Evolutionary conservation across 2,329 filamentous ascomycete genomes (phyloP).

Genomic region (Macrophomina tecta): DNA sequence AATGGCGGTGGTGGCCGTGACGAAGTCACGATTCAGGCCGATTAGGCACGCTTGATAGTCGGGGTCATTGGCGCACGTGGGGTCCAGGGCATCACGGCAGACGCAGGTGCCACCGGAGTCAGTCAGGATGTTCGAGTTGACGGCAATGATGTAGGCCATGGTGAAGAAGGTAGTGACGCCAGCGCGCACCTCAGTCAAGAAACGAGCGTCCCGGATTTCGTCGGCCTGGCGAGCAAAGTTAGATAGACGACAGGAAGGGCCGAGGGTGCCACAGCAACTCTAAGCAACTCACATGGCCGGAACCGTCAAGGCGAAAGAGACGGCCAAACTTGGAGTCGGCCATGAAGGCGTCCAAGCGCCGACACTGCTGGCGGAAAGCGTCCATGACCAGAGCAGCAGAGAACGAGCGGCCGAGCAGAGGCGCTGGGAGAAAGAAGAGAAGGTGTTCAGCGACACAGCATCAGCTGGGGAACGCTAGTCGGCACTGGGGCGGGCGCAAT

Average conservation of each 20-base stretch:
- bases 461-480: constrained; percentile 11
- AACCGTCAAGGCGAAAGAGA: constrained; percentile 55
- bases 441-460: background rate
- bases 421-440: background rate
- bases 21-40: constrained; percentile 74
- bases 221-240: constrained; percentile 56
- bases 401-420: background rate
- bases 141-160: constrained; percentile 75
- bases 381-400: constrained; percentile 29
- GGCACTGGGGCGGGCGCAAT: background rate
- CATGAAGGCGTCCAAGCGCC: constrained; percentile 29
- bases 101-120: constrained; percentile 77
- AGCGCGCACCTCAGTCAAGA: constrained; percentile 83
- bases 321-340: constrained; percentile 45
- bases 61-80: constrained; percentile 61
- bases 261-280: background rate
- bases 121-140: constrained; percentile 57
- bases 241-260: background rate
- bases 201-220: constrained; percentile 76
- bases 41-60: constrained; percentile 67
- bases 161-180: constrained; percentile 72
- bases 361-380: constrained; percentile 20
- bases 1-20: constrained; percentile 85
- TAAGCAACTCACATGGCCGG: constrained; percentile 12
- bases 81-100: constrained; percentile 59